Percentiles rank a stretch among this genome's conserved stretches.
phyloP scores from a whole-genome alignment of 208 protist genomes.

The Leishmania mexicana region DNA sequence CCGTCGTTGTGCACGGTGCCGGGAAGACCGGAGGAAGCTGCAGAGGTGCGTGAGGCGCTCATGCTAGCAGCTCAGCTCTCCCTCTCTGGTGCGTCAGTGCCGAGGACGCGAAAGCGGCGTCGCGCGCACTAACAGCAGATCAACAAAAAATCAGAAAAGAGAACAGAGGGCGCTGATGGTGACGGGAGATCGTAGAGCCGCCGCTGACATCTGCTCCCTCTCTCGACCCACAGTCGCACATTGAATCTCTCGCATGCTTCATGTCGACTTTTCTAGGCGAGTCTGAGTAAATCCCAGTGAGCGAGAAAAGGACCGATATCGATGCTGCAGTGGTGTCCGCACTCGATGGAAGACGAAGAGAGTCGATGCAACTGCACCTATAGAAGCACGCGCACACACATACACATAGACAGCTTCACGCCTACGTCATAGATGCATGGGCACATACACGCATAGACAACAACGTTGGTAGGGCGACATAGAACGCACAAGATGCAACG shows the following conservation, averaged over 20 bases:
- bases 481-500: background rate
- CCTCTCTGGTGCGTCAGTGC: background rate
- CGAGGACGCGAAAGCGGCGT: background rate
- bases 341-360: background rate
- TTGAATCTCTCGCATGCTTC: background rate
- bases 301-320: background rate
- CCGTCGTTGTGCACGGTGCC: background rate
- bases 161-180: background rate
- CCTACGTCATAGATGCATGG: background rate
- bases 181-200: background rate
- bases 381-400: background rate
- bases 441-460: background rate
- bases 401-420: background rate
- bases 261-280: background rate
- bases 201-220: background rate
- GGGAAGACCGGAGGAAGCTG: background rate
- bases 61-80: constrained; percentile 7
- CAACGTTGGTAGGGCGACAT: background rate
- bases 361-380: background rate
- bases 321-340: background rate
- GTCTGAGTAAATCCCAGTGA: no score
- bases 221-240: background rate
- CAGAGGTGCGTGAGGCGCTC: constrained; percentile 11
- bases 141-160: background rate
- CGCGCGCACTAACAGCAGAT: constrained; percentile 5